Evolutionary conservation across 2,329 filamentous ascomycete genomes (phyloP), one percentile per base, ranked within the genome.

Genomic region (Curvularia lunata): DNA sequence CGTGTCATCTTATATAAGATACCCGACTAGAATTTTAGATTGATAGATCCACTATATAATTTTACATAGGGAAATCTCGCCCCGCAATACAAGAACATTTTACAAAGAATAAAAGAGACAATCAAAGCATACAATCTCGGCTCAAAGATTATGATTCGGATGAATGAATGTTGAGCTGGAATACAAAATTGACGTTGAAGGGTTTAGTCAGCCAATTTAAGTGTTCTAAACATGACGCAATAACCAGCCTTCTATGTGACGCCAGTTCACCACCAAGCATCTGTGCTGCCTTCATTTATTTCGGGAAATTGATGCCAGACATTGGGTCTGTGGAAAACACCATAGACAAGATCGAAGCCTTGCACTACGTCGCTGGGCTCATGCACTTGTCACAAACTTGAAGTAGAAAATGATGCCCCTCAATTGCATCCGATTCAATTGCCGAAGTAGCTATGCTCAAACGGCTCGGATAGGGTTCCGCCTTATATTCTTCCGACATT

Each of bases 401-500:
- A 27, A 48, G 12, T 5, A 38, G 9, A 38, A 49, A 19, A 21
- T 18, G 21, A 40, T n/a, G 32, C 60, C 54, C 58, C 60, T 63
- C 60, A 51, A 13, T 56, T 27, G 34, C 12, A 3, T 51, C 54
- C 43, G 38, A 55, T 18, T 8, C 32, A 54, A 54, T 13, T 42
- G 43, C 43, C 53, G 50, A 52, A 47, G 55, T 46, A 45, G 34
- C 25, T 52, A 43, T 27, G 30, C 38, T 23, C 40, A n/a, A 19
- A 51, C 49, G 10, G n/a, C 37, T 46, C 19, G 16, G 12, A 49
- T 19, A 27, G 9, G 16, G 18, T 9, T 10, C 45, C 41, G 16
- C 8, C 19, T n/a, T 13, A 19, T 2, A 45, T 37, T 16, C 23
- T 10, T 5, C 28, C 28, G 32, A 10, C 13, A 16, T 9, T 23